Conservation (phyloP, 768 basidiomycete species). For the Boletus speciosus region DNA sequence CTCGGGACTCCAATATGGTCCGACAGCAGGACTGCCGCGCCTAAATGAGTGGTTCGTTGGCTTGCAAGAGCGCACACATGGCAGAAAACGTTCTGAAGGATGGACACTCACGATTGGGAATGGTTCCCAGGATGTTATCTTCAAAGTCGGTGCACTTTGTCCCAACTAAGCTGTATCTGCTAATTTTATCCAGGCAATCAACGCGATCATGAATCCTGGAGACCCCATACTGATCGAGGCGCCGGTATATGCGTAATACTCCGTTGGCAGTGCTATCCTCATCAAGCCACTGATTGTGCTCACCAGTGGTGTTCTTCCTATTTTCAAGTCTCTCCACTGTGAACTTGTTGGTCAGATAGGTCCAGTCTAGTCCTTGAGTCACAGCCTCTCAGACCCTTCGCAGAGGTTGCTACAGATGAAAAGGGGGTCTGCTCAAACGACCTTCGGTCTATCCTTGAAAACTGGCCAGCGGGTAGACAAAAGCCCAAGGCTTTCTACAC, state of each 20-base stretch:
- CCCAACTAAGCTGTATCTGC: slow-evolving; percentile 1
- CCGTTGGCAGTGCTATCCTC: slow-evolving; percentile 10
- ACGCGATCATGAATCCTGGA: slow-evolving; percentile 69
- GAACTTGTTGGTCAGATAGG: slow-evolving; percentile 51
- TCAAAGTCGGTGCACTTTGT: slow-evolving; percentile 53
- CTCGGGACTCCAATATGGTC: slow-evolving; percentile 72
- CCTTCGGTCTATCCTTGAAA: slow-evolving; percentile 62
- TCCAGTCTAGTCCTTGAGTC: background rate
- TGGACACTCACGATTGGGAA: slow-evolving; percentile 79
- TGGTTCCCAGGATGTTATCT: slow-evolving; percentile 88
- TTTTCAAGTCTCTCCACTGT: slow-evolving; percentile 53
- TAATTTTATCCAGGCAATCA: slow-evolving; percentile 51
- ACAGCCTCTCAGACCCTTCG: slow-evolving; percentile 2
- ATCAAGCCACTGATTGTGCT: slow-evolving; percentile 8
- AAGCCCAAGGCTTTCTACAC: slow-evolving; percentile 82
- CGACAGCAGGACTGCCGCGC: slow-evolving; percentile 64
- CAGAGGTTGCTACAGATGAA: slow-evolving; percentile 77
- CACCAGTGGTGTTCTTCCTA: slow-evolving; percentile 61
- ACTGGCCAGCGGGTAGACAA: slow-evolving; percentile 69
- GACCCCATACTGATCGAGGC: slow-evolving; percentile 81
- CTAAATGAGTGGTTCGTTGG: slow-evolving; percentile 66
- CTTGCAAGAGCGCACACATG: slow-evolving; percentile 70
- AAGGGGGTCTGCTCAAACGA: slow-evolving; percentile 61
- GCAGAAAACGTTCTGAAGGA: slow-evolving; percentile 53
- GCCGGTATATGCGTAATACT: slow-evolving; percentile 68